Conservation (phyloP, 2,329 filamentous ascomycete genomes). For the Intubia oerlemansii region DNA sequence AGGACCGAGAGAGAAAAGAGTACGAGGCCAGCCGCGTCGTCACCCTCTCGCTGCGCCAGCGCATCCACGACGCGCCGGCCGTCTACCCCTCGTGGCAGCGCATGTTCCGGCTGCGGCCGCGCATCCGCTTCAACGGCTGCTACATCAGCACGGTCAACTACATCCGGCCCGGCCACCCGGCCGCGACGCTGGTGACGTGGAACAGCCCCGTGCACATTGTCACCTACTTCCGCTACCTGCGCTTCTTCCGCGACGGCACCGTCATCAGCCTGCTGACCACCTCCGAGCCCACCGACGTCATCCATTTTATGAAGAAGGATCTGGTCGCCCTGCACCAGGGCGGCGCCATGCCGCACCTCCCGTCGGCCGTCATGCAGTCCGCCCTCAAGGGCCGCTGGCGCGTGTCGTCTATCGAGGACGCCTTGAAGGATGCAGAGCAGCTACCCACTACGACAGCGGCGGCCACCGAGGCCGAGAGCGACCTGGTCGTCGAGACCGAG, state of each 20-base stretch:
- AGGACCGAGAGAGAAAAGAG: slow-evolving; percentile 3
- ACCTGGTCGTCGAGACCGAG: slow-evolving; percentile 70
- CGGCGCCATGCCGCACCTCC: slow-evolving; percentile 17
- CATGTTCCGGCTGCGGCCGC: slow-evolving; percentile 66
- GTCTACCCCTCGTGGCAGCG: slow-evolving; percentile 29
- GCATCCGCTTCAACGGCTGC: slow-evolving; percentile 82
- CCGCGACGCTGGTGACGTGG: slow-evolving; percentile 54
- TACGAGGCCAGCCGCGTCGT: slow-evolving; percentile 13
- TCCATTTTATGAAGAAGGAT: slow-evolving; percentile 60
- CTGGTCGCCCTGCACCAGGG: slow-evolving; percentile 30
- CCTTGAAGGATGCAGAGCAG: neutral
- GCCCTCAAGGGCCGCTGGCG: slow-evolving; percentile 38
- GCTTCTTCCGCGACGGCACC: slow-evolving; percentile 81
- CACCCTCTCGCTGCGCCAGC: slow-evolving; percentile 18
- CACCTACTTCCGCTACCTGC: slow-evolving; percentile 92
- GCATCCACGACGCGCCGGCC: slow-evolving; percentile 20
- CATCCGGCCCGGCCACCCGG: slow-evolving; percentile 57
- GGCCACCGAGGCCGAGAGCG: slow-evolving; percentile 32
- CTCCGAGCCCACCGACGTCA: slow-evolving; percentile 64
- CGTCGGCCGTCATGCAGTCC: slow-evolving; percentile 40
- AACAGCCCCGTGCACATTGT: slow-evolving; percentile 75
- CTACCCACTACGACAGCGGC: slow-evolving; percentile 7
- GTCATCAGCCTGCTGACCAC: slow-evolving; percentile 65
- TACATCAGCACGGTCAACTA: slow-evolving; percentile 98
- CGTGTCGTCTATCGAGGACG: slow-evolving; percentile 10